Conservation (phyloP, 441 rosid genomes). For the Euphorbia celastroides region DNA sequence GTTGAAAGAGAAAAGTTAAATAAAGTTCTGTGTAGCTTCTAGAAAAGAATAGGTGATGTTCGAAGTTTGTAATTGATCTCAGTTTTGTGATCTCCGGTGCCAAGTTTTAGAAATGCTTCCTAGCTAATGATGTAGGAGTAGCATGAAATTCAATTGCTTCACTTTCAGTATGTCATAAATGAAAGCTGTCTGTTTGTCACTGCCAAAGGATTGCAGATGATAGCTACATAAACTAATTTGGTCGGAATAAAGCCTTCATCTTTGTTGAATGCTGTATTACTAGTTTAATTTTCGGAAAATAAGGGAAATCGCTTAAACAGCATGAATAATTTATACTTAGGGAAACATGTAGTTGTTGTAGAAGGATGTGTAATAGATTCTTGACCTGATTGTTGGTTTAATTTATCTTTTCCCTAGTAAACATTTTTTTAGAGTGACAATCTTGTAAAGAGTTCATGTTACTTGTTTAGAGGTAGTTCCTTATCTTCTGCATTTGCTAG, state of each 20-base stretch:
- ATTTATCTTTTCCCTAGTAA: neutral
- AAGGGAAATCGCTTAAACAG: neutral
- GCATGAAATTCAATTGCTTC: neutral
- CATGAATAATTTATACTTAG: neutral
- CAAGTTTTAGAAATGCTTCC: neutral
- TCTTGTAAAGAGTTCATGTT: neutral
- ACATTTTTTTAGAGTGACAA: too few relatives aligned
- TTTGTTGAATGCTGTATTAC: neutral
- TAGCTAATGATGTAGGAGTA: neutral
- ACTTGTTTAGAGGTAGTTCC: neutral
- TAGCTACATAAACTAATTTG: neutral
- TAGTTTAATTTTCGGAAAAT: neutral
- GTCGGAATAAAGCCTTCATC: neutral
- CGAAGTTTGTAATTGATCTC: neutral
- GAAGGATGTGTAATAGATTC: neutral
- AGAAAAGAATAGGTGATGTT: neutral
- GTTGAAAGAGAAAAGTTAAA: neutral
- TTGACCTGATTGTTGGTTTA: constrained; percentile 1
- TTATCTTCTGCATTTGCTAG: neutral
- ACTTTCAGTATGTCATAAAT: neutral
- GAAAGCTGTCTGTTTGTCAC: neutral
- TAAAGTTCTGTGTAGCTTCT: neutral
- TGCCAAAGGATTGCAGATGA: neutral
- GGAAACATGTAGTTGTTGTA: neutral
- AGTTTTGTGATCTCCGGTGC: neutral